A percentile compares a stretch with the other conserved stretches of the same genome.
Conservation (phyloP, 768 basidiomycete genomes). For the Calocera viscosa region DNA sequence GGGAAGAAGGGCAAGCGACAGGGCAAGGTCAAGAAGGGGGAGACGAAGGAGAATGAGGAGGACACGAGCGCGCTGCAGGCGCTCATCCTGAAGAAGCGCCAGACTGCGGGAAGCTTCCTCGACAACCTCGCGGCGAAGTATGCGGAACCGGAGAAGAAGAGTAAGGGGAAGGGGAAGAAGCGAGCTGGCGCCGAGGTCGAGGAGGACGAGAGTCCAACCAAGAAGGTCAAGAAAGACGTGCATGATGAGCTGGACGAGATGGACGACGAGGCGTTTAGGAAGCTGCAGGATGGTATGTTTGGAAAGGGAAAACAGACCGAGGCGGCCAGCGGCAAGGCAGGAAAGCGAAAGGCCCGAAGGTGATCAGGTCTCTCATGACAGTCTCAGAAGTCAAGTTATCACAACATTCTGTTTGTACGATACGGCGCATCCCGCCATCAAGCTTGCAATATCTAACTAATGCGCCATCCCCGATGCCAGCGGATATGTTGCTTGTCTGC, state of each 20-base stretch:
- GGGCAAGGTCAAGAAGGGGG: conserved; percentile 13
- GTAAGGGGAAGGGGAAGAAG: conserved; percentile 37
- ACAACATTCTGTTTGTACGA: no score
- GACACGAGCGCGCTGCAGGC: conserved; percentile 65
- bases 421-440: no score
- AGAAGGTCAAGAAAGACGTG: conserved; percentile 38
- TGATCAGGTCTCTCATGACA: neutral
- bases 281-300: conserved; percentile 46
- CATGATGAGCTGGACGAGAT: conserved; percentile 39
- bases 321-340: neutral
- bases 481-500: no score
- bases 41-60: conserved; percentile 26
- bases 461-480: no score
- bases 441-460: no score
- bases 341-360: neutral
- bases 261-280: conserved; percentile 53
- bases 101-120: conserved; percentile 48
- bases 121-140: conserved; percentile 68
- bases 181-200: conserved; percentile 25
- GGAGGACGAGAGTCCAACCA: conserved; percentile 31
- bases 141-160: conserved; percentile 36
- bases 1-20: conserved; percentile 4
- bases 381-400: no score
- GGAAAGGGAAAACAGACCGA: conserved; percentile 31
- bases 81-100: conserved; percentile 65